Evolutionary conservation across 495 filamentous ascomycete species (phyloP).

Genomic region (Lophiostoma macrostomum): DNA sequence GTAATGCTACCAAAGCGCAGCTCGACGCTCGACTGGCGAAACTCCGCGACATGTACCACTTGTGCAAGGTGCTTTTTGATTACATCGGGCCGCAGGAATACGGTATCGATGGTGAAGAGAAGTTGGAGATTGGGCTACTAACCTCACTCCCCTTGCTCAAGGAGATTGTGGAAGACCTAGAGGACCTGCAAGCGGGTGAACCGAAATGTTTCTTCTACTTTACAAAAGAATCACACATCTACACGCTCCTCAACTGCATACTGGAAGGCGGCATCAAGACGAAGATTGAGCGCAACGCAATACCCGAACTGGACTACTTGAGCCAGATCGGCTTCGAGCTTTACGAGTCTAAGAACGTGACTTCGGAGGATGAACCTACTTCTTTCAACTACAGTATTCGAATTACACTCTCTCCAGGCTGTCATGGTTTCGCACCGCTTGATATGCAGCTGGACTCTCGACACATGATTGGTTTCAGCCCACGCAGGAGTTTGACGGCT

Average conservation of each 20-base stretch:
- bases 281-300: conserved; percentile 84
- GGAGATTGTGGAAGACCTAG: conserved; percentile 94
- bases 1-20: conserved; percentile 64
- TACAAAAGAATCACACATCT: conserved; percentile 97
- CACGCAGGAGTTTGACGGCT: conserved; percentile 81
- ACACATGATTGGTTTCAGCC: conserved; percentile 90
- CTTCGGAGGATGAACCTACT: conserved; percentile 52
- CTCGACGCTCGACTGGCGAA: conserved; percentile 80
- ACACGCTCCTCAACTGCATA: conserved; percentile 96
- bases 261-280: conserved; percentile 93
- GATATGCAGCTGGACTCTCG: conserved; percentile 94
- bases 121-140: conserved; percentile 93
- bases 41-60: conserved; percentile 83
- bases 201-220: conserved; percentile 98
- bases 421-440: conserved; percentile 90
- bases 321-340: conserved; percentile 96
- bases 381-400: conserved; percentile 90
- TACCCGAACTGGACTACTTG: conserved; percentile 97
- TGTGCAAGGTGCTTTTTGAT: conserved; percentile 94
- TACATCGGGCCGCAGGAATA: conserved; percentile 99
- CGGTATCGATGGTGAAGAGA: conserved; percentile 88
- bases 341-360: conserved; percentile 84
- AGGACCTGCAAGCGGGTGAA: conserved; percentile 92
- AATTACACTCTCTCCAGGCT: conserved; percentile 92
- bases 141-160: conserved; percentile 89